Evolutionary conservation across 2,329 filamentous ascomycete genomes (phyloP), one percentile per base, ranked within the genome.

Genomic region (Pseudocercospora crystallina): DNA sequence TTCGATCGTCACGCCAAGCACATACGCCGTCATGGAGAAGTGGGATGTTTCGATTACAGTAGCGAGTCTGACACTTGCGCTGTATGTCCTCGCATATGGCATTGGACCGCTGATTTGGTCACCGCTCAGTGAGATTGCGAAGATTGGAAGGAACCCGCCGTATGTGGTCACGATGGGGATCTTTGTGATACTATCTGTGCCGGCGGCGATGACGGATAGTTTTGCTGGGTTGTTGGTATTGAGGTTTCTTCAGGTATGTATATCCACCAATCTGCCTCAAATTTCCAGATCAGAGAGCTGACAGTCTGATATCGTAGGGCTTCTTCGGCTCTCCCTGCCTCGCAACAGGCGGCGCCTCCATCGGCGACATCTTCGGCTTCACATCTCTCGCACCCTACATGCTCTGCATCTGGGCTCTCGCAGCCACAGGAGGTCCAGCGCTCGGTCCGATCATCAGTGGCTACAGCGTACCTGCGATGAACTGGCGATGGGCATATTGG

Each of bases 81-180:
- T 86, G 51, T 86, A 84, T 61, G 44, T 40, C 1, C 34, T 51
- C 14, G 47, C 52, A 5, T 54, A 54, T 34, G 83, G 84, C 10
- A 69, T 83, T 12, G 85, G 84, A 0, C 84, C 85, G 1, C 68
- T 88, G 17, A 54, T 89, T 17, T 88, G 82, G 69, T 83, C 82
- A 0, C 86, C 86, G 0, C 68, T 89, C 37, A 80, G 76, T 44
- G 86, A 89, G 69, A 80, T 89, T 17, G 83, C 85, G 0, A 64
- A 76, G 40, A 78, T 88, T 45, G 86, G 86, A 2, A 77, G 85
- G 5, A 88, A 84, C 59, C 80, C 81, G 0, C 79, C 85, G 4
- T 89, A 89, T 67, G 79, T 86, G 31, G 65, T 80, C 57, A 85
- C 84, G 7, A 84, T 89, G 71, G 79, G 79, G 49, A 71, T 89